phyloP scores from a whole-genome alignment of 2,329 filamentous ascomycete species.

The Amauroascus niger region DNA sequence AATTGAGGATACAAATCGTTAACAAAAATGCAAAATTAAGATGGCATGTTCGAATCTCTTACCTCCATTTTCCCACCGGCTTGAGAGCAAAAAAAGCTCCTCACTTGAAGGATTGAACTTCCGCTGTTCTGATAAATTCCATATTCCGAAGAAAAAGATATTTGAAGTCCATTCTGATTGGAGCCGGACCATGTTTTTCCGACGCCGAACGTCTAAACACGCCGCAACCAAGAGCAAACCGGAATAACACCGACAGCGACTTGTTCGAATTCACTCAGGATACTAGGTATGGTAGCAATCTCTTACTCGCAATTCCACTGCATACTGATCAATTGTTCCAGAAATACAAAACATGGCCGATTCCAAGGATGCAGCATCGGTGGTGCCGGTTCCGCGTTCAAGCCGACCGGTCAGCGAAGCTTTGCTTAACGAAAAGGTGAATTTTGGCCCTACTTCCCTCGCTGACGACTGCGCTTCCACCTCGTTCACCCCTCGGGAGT shows the following conservation, averaged over 20 bases:
- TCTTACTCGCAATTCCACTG: neutral
- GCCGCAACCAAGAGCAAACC: slow-evolving; percentile 4
- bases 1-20: neutral
- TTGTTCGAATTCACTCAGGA: neutral
- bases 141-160: neutral
- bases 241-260: slow-evolving; percentile 5
- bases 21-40: neutral
- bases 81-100: slow-evolving; percentile 18
- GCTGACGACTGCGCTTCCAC: neutral
- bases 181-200: slow-evolving; percentile 27
- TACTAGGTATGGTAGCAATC: neutral
- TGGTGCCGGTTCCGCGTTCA: slow-evolving; percentile 58
- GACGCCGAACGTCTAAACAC: slow-evolving; percentile 23
- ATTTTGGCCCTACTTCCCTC: slow-evolving; percentile 5
- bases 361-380: slow-evolving; percentile 43
- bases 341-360: slow-evolving; percentile 43
- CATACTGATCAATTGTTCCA: neutral
- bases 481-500: neutral
- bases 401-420: slow-evolving; percentile 87
- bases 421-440: slow-evolving; percentile 97
- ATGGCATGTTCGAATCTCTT: slow-evolving; percentile 14
- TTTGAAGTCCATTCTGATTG: slow-evolving; percentile 12
- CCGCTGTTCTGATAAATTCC: neutral
- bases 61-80: slow-evolving; percentile 33
- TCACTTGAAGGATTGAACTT: neutral